Evolutionary conservation across 495 filamentous ascomycete species (phyloP), one percentile per base, ranked within the genome.

Genomic region (Penicillium turbatum): DNA sequence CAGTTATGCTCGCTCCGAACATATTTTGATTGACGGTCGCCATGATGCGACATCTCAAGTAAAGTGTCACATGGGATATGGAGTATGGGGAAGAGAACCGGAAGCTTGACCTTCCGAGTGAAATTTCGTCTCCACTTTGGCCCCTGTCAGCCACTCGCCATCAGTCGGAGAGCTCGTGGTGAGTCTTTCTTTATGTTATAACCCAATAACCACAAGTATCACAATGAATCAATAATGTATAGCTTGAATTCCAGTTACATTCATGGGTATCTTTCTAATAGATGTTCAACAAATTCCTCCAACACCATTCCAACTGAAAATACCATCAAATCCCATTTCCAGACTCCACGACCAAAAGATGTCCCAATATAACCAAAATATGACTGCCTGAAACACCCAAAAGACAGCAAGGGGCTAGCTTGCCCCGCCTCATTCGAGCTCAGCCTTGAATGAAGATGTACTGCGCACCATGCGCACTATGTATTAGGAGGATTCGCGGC

Each of bases 1-100:
- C 69, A 9, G 55, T 59, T 51, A 78, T 62, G 51, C 58, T 72
- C 51, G 72, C 68, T 46, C 72, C 72, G 51, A 79, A 77, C 70
- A 79, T 78, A 44, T 75, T 76, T 57, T 47, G 67, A 54, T 76
- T 73, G 63, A 75, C 71, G 51, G 69, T 56, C 67, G 70, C 71
- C 75, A 79, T 75, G 58, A 66, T 69, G 67, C 68, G 71, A 71
- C 71, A 61, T 57, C 65, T 47, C 57, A 43, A n/a, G 26, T 57
- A 38, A 46, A 49, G 31, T 35, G 48, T 47, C 62, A 64, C 64
- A 60, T 40, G 43, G 29, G 34, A 19, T 34, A 31, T 19, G 7
- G 15, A 60, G 24, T 51, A 55, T 54, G 57, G 63, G 54, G 60
- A 49, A 64, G 12, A 21, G 15, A 15, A 17, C 38, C 64, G 58